Base-by-base conservation (phyloP, 345 rosid genomes). In the Pistacia atlantica region DNA sequence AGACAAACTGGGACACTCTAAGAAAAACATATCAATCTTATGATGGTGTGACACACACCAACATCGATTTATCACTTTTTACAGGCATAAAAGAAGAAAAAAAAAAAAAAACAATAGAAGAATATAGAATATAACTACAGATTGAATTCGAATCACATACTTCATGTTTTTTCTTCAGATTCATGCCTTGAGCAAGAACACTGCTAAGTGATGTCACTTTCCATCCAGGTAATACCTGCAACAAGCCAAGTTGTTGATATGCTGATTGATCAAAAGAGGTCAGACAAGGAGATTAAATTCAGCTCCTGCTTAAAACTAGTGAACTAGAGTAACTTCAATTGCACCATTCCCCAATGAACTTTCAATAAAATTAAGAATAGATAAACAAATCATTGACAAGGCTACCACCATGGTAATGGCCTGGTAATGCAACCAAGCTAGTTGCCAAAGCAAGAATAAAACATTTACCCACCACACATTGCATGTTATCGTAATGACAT, bases 121-220 rank as follows among this genome's bases (percentile, higher is more conserved):
- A 79, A 11, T 11, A 49, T 71, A 8, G 11, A 63, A 42, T 14
- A 25, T 31, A 72, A 55, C 42, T 2, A 60, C 65, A 65, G 74
- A 65, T 17, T 20, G 54, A 78, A 46, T 3, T 58, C 46, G 8
- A 49, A 49, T 37, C 22, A 75, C 83, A 71, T 75, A 95, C 97
- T 86, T 95, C 99, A 73, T 95, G 99, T 71, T 87, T 89, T 80
- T 95, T 93, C 94, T 95, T 93, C 70, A 79, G 35, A 86, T 87
- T 95, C 99, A 95, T 91, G 73, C 98, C 99, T 85, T 90, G 99
- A 13, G 90, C 74, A 77, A 93, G 94, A 65, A 93, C 97, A n/a
- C 84, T 85, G 76, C 79, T 80, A 68, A 91, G 85, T 11, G 93
- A 79, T 45, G 79, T 81, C 75, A 81, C 68, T 48, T 80, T 81